Conservation (phyloP, 768 basidiomycete genomes). For the Punctularia strigosozonata region DNA sequence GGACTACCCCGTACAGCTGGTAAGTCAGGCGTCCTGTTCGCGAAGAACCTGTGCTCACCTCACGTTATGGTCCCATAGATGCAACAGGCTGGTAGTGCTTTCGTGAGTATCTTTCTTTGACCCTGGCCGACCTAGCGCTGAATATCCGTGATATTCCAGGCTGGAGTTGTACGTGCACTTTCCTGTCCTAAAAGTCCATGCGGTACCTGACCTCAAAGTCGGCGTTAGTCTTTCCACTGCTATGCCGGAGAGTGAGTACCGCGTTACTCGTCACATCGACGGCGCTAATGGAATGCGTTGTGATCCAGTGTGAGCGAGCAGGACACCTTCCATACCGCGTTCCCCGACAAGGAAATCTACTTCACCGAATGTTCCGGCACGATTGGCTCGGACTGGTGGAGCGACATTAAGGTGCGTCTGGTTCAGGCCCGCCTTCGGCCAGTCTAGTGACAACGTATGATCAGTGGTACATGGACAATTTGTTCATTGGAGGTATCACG, state of each 20-base stretch:
- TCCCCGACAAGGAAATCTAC: conserved; percentile 36
- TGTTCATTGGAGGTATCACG: conserved; percentile 21
- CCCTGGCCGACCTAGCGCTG: too few species aligned
- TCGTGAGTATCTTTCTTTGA: conserved; percentile 51
- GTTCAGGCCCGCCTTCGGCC: too few species aligned
- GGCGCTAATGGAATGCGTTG: too few species aligned
- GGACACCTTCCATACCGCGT: conserved; percentile 34
- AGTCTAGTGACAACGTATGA: not conserved
- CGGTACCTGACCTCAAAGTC: too few species aligned
- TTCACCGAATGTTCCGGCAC: conserved; percentile 48
- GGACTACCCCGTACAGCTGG: conserved; percentile 41
- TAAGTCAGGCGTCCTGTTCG: conserved; percentile 10
- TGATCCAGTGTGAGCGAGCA: conserved; percentile 27
- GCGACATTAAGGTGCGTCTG: conserved; percentile 53
- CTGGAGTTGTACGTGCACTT: too few species aligned
- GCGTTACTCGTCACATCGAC: not conserved
- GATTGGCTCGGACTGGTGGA: conserved; percentile 59
- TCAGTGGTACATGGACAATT: conserved; percentile 51
- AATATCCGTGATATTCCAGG: too few species aligned
- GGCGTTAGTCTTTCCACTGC: conserved; percentile 58
- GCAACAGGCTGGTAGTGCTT: conserved; percentile 35
- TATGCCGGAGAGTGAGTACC: conserved; percentile 28
- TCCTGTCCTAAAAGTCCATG: too few species aligned
- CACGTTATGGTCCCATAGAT: conserved; percentile 28
- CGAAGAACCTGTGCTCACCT: too few species aligned